A percentile compares a stretch with the other conserved stretches of the same genome.
Conservation (phyloP, 2,329 filamentous ascomycete species). For the Tothia fuscella region DNA sequence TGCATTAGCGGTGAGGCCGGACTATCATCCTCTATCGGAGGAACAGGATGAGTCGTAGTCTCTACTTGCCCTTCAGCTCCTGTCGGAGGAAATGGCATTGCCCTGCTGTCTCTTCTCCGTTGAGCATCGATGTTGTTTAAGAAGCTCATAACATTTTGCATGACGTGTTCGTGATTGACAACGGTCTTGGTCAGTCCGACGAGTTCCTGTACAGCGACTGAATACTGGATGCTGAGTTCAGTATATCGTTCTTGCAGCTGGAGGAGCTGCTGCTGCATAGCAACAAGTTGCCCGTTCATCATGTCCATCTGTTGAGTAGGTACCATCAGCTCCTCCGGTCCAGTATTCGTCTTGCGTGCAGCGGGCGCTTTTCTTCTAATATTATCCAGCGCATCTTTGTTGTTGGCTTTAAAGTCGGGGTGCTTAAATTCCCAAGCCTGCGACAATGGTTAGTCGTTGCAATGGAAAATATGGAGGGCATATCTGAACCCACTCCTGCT, state of each 20-base stretch:
- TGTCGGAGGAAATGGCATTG: conserved; percentile 26
- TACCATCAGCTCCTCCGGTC: conserved; percentile 57
- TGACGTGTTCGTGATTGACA: conserved; percentile 58
- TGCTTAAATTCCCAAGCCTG: conserved; percentile 96
- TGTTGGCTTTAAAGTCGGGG: conserved; percentile 88
- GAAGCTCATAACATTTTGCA: conserved; percentile 60
- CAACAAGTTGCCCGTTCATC: conserved; percentile 75
- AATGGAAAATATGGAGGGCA: background rate
- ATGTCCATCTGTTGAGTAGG: conserved; percentile 81
- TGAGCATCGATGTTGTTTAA: conserved; percentile 53
- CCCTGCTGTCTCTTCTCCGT: conserved; percentile 48
- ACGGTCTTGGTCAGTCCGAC: conserved; percentile 58
- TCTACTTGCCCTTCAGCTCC: conserved; percentile 29
- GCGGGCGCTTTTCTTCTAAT: conserved; percentile 92
- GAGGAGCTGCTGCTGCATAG: conserved; percentile 86
- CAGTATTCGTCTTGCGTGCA: conserved; percentile 55
- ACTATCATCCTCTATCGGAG: conserved; percentile 42
- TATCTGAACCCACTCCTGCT: conserved; percentile 48
- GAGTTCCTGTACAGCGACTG: conserved; percentile 51
- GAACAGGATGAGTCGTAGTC: background rate
- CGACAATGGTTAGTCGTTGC: conserved; percentile 20
- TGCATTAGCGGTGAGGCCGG: conserved; percentile 57
- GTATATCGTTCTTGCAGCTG: conserved; percentile 74
- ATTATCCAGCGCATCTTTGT: conserved; percentile 92
- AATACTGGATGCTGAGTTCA: conserved; percentile 58